Evolutionary conservation across 1,284 basidiomycete species (phyloP).

Genomic region (Ganoderma leucocontextum): DNA sequence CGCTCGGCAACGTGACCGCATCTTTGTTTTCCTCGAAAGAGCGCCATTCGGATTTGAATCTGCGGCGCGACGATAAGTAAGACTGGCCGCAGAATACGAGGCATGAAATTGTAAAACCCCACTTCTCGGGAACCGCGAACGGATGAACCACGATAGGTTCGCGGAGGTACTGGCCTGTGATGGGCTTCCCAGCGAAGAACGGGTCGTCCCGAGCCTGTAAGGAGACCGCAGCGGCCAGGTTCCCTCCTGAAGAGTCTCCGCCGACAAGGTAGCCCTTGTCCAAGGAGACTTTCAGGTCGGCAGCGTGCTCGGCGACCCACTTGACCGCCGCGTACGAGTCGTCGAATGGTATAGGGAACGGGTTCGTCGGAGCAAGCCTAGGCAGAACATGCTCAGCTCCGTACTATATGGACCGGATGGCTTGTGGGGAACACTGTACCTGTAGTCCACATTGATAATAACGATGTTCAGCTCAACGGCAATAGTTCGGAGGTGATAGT

Average conservation of each 20-base stretch:
- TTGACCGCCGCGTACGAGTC: slow-evolving; percentile 23
- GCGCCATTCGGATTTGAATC: slow-evolving; percentile 5
- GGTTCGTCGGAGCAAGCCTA: slow-evolving; percentile 23
- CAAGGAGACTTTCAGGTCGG: slow-evolving; percentile 19
- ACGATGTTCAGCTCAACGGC: slow-evolving; percentile 31
- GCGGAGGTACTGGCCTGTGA: slow-evolving; percentile 27
- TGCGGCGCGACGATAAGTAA: neutral
- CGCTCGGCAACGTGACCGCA: neutral
- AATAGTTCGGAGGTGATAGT: slow-evolving; percentile 27
- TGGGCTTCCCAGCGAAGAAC: slow-evolving; percentile 24
- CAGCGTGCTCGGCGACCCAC: slow-evolving; percentile 29
- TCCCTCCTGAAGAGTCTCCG: slow-evolving; percentile 38
- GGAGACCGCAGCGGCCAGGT: slow-evolving; percentile 31
- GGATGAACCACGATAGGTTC: slow-evolving; percentile 13
- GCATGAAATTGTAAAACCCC: neutral
- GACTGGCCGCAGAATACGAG: neutral
- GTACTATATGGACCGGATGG: neutral
- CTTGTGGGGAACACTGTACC: slow-evolving; percentile 11
- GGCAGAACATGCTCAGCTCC: neutral
- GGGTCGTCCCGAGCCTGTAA: slow-evolving; percentile 34
- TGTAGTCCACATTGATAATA: slow-evolving; percentile 35
- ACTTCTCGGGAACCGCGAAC: slow-evolving; percentile 8
- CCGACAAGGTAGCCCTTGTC: slow-evolving; percentile 36
- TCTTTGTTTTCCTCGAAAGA: slow-evolving; percentile 12
- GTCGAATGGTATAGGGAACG: slow-evolving; percentile 10